phyloP scores from a whole-genome alignment of 305 asterid species.

The Fraxinus albicans region DNA sequence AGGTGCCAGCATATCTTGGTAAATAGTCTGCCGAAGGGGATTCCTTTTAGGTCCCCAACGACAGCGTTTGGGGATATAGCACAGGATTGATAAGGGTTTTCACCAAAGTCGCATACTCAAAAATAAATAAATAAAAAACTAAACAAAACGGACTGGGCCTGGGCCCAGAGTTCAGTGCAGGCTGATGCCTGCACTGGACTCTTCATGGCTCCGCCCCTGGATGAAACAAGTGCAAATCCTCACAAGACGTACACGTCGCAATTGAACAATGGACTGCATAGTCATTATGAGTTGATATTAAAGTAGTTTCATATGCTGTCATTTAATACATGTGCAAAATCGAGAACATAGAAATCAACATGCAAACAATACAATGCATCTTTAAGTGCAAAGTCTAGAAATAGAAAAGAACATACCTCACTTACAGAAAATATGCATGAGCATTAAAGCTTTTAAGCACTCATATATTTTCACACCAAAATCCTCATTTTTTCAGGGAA shows the following conservation, averaged over 20 bases:
- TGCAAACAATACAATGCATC: not conserved
- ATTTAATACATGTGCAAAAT: not conserved
- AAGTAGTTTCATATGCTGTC: not conserved
- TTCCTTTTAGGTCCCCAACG: constrained; percentile 80
- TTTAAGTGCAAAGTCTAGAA: not conserved
- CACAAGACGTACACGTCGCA: not conserved
- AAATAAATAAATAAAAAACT: too few species aligned
- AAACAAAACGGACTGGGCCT: too few species aligned
- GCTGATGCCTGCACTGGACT: too few species aligned
- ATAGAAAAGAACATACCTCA: not conserved
- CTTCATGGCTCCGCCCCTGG: not conserved
- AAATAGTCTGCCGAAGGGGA: constrained; percentile 85
- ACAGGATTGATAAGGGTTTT: constrained; percentile 71
- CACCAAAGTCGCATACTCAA: constrained; percentile 6
- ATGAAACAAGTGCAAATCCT: not conserved
- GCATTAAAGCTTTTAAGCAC: not conserved
- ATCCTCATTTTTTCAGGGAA: not conserved
- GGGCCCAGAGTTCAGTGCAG: too few species aligned
- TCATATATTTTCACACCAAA: not conserved
- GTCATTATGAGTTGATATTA: not conserved
- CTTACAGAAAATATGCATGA: not conserved
- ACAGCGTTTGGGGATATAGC: constrained; percentile 70
- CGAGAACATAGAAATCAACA: not conserved
- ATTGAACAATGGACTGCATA: not conserved
- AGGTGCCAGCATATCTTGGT: constrained; percentile 92